Percentiles rank a stretch among this genome's conserved stretches.
phyloP scores from a whole-genome alignment of 192 early-diverging fungal species.

The Polychytrium aggregatum region DNA sequence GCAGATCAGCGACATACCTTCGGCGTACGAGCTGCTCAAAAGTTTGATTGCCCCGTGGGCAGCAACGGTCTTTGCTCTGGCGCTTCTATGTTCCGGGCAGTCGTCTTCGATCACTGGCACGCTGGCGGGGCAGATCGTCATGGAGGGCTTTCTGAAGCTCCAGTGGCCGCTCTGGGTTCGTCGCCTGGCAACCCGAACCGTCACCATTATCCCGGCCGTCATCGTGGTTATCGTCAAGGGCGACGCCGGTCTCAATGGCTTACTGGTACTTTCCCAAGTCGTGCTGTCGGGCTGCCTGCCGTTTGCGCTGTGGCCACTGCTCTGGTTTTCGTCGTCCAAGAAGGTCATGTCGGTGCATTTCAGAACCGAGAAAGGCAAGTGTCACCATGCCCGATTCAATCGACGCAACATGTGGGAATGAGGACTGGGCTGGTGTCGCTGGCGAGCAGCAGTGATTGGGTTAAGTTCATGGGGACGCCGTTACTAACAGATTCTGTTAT shows the following conservation, averaged over 20 bases:
- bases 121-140: constrained; percentile 59
- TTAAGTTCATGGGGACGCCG: too few species aligned
- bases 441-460: too few species aligned
- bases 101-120: constrained; percentile 63
- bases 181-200: constrained; percentile 42
- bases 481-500: too few species aligned
- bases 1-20: too few species aligned
- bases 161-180: constrained; percentile 40
- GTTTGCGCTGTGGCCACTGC: constrained; percentile 58
- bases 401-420: too few species aligned
- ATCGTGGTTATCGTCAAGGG: constrained; percentile 43
- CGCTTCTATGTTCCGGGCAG: constrained; percentile 54
- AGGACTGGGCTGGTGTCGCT: too few species aligned
- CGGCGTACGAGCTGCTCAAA: constrained; percentile 1
- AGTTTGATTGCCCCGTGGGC: not conserved
- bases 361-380: too few species aligned
- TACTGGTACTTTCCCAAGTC: constrained; percentile 54
- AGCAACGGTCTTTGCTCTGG: constrained; percentile 57
- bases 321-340: constrained; percentile 48
- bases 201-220: constrained; percentile 60
- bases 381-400: too few species aligned
- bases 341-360: constrained; percentile 23
- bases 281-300: constrained; percentile 56
- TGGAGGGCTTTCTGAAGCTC: constrained; percentile 50
- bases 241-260: constrained; percentile 31